A percentile compares a stretch with the other conserved stretches of the same genome.
These are phyloP conservation scores for Plenodomus lindquistii DNA, from an alignment of 2,329 filamentous ascomycete species.

Conservation along the genomic window DNA sequence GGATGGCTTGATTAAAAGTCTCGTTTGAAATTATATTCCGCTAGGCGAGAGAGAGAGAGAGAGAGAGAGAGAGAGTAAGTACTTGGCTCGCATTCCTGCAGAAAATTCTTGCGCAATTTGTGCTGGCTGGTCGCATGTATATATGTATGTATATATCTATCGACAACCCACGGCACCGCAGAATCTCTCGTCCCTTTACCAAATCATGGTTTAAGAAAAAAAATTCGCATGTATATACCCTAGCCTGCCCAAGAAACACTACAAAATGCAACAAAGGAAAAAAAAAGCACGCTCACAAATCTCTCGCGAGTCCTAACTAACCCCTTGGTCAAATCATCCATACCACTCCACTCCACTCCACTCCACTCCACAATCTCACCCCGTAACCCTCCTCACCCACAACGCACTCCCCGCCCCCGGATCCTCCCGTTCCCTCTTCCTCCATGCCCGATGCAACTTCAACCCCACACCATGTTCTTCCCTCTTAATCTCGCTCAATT, in stretches of 20 bases:
- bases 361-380: background rate
- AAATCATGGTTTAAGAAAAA: background rate
- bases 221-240: background rate
- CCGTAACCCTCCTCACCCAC: conserved; percentile 47
- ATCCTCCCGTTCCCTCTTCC: conserved; percentile 45
- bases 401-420: conserved; percentile 39
- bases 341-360: background rate
- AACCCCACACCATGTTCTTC: conserved; percentile 48
- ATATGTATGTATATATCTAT: background rate
- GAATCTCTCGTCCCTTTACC: too few species aligned
- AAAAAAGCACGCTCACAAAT: background rate
- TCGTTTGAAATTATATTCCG: too few species aligned
- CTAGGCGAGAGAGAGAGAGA: too few species aligned
- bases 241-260: background rate
- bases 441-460: conserved; percentile 46
- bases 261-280: background rate
- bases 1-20: too few species aligned
- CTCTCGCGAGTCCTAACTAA: background rate
- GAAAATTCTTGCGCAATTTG: too few species aligned
- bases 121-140: background rate
- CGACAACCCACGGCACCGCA: too few species aligned
- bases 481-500: conserved; percentile 42
- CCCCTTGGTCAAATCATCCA: background rate
- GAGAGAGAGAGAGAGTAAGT: too few species aligned
- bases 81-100: too few species aligned